phyloP scores from a whole-genome alignment of 2,329 filamentous ascomycete species.

The Xylariales sp. region DNA sequence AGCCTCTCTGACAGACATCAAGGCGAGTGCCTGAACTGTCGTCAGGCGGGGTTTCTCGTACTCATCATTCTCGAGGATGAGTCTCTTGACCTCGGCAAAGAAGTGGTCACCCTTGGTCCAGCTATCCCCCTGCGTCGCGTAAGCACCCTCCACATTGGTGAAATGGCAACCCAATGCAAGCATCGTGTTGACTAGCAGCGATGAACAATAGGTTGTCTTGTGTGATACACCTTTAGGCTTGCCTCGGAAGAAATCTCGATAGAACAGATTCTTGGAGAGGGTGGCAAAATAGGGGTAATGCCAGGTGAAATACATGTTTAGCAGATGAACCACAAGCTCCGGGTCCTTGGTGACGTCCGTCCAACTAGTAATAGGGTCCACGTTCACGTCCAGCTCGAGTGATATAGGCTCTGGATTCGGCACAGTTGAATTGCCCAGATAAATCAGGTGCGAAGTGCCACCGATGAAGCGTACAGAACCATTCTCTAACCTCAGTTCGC shows the following conservation, averaged over 20 bases:
- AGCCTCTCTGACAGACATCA: constrained; percentile 96
- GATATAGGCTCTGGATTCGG: constrained; percentile 35
- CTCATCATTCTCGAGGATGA: constrained; percentile 88
- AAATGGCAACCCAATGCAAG: constrained; percentile 92
- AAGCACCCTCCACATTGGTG: constrained; percentile 69
- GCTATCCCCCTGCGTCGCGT: constrained; percentile 66
- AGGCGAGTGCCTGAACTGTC: constrained; percentile 85
- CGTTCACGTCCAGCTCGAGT: constrained; percentile 45
- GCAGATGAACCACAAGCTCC: constrained; percentile 75
- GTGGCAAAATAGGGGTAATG: constrained; percentile 97
- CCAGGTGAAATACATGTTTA: constrained; percentile 98
- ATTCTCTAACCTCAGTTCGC: constrained; percentile 80
- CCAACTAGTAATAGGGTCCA: constrained; percentile 79
- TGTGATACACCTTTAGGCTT: constrained; percentile 48
- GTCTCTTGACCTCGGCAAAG: constrained; percentile 85
- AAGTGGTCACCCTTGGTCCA: constrained; percentile 93
- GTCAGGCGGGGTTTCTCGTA: constrained; percentile 85
- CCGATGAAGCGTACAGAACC: constrained; percentile 88
- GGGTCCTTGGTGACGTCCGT: constrained; percentile 78
- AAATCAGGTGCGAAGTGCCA: constrained; percentile 90
- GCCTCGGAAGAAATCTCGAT: constrained; percentile 76
- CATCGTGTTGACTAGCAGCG: constrained; percentile 89
- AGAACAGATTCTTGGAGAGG: constrained; percentile 81
- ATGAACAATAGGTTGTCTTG: constrained; percentile 75
- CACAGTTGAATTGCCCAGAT: constrained; percentile 53